Evolutionary conservation across 768 basidiomycete genomes (phyloP), one percentile per base, ranked within the genome.

Genomic region (Hericium coralloides): DNA sequence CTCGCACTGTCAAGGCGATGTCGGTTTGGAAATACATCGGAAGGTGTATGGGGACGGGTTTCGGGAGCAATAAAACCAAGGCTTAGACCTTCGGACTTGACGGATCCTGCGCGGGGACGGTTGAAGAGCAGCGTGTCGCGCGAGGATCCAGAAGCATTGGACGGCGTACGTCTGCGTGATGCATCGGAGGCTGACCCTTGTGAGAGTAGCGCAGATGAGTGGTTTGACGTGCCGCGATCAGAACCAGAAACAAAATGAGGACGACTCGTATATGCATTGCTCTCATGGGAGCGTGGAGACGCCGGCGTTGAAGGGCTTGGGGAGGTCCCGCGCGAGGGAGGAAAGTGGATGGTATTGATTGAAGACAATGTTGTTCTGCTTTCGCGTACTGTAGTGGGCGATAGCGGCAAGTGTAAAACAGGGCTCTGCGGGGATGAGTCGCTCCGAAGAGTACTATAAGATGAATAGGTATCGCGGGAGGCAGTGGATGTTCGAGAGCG

Each of bases 231-330:
- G 10, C 31, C 10, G 31, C 10, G 31, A 31, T 6, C 31, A 9
- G 31, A 31, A 31, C 31, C 31, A 31, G 31, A 31, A 31, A 31
- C 31, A 6, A 31, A 31, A 43, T 43, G 41, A 15, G 41, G 41
- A 43, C 12, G 41, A 43, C 17, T 17, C 18, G 14, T 14, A 43
- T 43, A 15, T 43, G 41, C 41, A 18, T 6, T 43, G 12, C 41
- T 43, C 17, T 18, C 12, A 17, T 4, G 15, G 17, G 41, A 43
- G 41, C 41, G 41, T 14, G 41, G 17, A 43, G 41, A 43, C 12
- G 43, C 57, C 18, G 55, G 58, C 53, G 48, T 57, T 14, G 12
- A 38, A 12, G 22, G 62, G 18, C 38, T 50, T n/a, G n/a, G 25
- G 18, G 17, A n/a, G 48, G 14, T 14, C 14, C 25, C 8, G 48